Base-by-base conservation (phyloP, 495 filamentous ascomycete species). In the Aspergillus sparsus region DNA sequence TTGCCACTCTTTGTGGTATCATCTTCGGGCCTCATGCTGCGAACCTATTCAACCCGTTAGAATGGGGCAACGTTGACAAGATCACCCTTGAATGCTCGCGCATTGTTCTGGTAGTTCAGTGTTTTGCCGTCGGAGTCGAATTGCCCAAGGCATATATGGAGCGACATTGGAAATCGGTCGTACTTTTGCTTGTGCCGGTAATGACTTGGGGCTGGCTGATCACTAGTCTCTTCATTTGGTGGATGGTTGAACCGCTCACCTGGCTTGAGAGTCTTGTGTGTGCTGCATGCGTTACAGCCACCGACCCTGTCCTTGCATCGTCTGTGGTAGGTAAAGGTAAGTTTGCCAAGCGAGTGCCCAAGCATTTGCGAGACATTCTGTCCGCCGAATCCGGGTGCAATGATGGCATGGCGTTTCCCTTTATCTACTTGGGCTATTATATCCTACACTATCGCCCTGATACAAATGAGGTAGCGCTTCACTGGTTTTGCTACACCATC, bases 351-450 rank as follows among this genome's bases (percentile, higher is more conserved):
- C 84, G 95, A 59, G 92, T 99, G 18, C 95, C 95, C 16, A 97
- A 95, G 77, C 95, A 98, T 85, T 77, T 99, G 72, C 84, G 95
- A 76, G 95, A 99, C 73, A 63, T 99, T 11, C 82, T 99, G 35
- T 98, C 95, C 12, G 93, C 93, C 58, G 95, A 99, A 73, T 98
- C 95, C 1, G 95, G 95, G 27, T 99, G 95, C 80, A 99, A 99
- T 77, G 95, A 99, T 72, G 95, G 95, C 74, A 98, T 98, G 95
- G 94, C 95, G 15, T 99, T 99, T 74, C 95, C 95, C 7, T 99
- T 99, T 75, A 87, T 99, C 69, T 99, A 98, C 71, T 82, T 98
- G 13, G 83, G 88, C 2, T 80, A 96, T 49, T 98, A 98, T 66
- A 83, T 98, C 56, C 90, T 96, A 57, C 83, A 85, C 18, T 95